These are phyloP conservation scores for Erodium maritimum DNA, from an alignment of 345 rosid species.

Conservation along the genomic window DNA sequence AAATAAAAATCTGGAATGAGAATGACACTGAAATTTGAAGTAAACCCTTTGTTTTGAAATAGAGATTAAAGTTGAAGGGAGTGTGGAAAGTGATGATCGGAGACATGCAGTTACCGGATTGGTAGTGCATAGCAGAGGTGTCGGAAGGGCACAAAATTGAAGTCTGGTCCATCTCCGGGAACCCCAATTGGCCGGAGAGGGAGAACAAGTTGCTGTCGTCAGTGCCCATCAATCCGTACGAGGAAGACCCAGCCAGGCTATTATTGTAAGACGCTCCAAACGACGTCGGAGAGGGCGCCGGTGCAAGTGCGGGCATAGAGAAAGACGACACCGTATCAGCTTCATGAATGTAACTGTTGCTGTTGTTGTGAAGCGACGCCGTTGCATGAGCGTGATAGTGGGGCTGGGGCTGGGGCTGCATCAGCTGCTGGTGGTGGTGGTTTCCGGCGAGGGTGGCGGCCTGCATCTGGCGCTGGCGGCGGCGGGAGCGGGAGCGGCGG, in stretches of 20 bases:
- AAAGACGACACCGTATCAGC: neutral
- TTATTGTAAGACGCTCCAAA: slow-evolving; percentile 1
- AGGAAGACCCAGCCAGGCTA: slow-evolving; percentile 23
- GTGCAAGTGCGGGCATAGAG: neutral
- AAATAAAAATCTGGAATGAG: neutral
- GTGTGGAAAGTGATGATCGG: too few species aligned
- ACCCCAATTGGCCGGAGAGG: slow-evolving; percentile 52
- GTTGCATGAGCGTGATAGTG: neutral
- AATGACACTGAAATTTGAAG: too few species aligned
- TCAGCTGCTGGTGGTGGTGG: slow-evolving; percentile 1
- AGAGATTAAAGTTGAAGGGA: too few species aligned
- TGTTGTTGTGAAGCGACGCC: neutral
- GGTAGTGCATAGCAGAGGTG: slow-evolving; percentile 48
- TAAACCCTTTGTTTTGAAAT: too few species aligned
- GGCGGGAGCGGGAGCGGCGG: slow-evolving; percentile 87
- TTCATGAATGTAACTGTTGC: neutral
- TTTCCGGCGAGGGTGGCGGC: slow-evolving; percentile 38
- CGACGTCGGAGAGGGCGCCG: neutral
- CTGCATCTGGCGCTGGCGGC: slow-evolving; percentile 86
- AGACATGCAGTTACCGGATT: slow-evolving; percentile 52
- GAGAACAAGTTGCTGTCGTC: slow-evolving; percentile 39
- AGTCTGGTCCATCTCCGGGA: slow-evolving; percentile 41
- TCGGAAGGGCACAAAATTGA: slow-evolving; percentile 50
- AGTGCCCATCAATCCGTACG: slow-evolving; percentile 40
- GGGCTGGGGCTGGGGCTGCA: too few species aligned